phyloP scores from a whole-genome alignment of 192 early-diverging fungal genomes.

The Backusella australiensis region DNA sequence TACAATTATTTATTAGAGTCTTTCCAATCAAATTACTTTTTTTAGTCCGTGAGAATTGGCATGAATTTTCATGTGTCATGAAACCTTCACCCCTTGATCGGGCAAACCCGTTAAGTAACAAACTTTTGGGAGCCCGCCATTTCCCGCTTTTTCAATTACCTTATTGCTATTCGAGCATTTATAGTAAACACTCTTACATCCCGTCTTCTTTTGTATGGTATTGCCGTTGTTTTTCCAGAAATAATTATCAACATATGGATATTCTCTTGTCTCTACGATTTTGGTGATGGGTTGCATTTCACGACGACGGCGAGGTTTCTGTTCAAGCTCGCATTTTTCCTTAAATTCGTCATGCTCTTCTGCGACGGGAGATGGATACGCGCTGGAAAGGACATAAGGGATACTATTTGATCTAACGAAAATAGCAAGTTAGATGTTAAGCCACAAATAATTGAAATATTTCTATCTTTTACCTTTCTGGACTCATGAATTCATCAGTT shows the following conservation, averaged over 20 bases:
- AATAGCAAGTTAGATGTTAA: neutral
- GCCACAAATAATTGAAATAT: neutral
- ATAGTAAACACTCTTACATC: conserved; percentile 58
- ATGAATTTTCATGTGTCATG: conserved; percentile 26
- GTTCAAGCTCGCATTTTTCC: neutral
- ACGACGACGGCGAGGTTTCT: conserved; percentile 47
- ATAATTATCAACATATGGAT: conserved; percentile 47
- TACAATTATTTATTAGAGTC: neutral
- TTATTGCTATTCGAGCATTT: conserved; percentile 58
- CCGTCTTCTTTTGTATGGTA: conserved; percentile 55
- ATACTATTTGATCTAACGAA: neutral
- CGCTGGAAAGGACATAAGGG: neutral
- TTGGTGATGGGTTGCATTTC: conserved; percentile 62
- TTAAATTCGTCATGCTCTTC: conserved; percentile 13
- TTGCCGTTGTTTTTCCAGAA: conserved; percentile 64
- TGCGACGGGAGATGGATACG: conserved; percentile 20
- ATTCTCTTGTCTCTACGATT: conserved; percentile 54
- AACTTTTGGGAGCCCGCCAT: conserved; percentile 13
- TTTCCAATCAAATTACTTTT: conserved; percentile 3
- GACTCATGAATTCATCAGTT: neutral
- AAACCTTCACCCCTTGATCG: conserved; percentile 1
- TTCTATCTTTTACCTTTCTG: neutral
- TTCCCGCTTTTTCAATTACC: conserved; percentile 31
- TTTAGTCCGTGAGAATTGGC: conserved; percentile 13
- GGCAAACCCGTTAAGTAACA: conserved; percentile 9